A percentile compares a stretch with the other conserved stretches of the same genome.
These are phyloP conservation scores for Chondrus crispus DNA, from an alignment of 23 red algal species.

Conservation along the genomic window DNA sequence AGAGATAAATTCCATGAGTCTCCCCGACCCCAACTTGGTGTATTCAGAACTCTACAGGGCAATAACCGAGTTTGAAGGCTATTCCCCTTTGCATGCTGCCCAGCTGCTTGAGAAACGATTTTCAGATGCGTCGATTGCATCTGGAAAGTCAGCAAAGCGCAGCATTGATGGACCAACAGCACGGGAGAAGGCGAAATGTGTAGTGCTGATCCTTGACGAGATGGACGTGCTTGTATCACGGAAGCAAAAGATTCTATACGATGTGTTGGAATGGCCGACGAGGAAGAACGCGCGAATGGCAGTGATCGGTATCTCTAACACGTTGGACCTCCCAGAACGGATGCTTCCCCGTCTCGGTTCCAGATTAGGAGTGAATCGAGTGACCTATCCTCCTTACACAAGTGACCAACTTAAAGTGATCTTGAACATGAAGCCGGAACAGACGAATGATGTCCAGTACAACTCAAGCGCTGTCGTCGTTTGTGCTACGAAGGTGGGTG, in stretches of 20 bases:
- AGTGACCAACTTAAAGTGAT: conserved; percentile 74
- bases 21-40: conserved; percentile 72
- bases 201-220: conserved; percentile 90
- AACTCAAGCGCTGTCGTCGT: conserved; percentile 49
- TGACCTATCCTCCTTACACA: conserved; percentile 81
- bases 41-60: conserved; percentile 67
- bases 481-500: conserved; percentile 76
- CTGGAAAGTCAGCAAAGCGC: too few species aligned
- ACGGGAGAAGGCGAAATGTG: not conserved
- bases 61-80: too few species aligned
- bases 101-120: conserved; percentile 27
- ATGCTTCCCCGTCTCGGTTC: conserved; percentile 81
- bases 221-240: conserved; percentile 84
- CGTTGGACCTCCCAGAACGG: conserved; percentile 95
- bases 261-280: conserved; percentile 92
- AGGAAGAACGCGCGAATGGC: conserved; percentile 60
- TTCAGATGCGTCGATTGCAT: too few species aligned
- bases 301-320: conserved; percentile 94
- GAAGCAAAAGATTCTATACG: conserved; percentile 78
- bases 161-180: not conserved
- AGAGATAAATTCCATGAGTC: conserved; percentile 92
- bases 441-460: not conserved
- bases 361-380: conserved; percentile 78
- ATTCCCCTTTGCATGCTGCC: conserved; percentile 42
- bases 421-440: conserved; percentile 24